Percentiles rank a stretch among this genome's conserved stretches.
Conservation (phyloP, 2,329 filamentous ascomycete species). For the Neonectria punicea region DNA sequence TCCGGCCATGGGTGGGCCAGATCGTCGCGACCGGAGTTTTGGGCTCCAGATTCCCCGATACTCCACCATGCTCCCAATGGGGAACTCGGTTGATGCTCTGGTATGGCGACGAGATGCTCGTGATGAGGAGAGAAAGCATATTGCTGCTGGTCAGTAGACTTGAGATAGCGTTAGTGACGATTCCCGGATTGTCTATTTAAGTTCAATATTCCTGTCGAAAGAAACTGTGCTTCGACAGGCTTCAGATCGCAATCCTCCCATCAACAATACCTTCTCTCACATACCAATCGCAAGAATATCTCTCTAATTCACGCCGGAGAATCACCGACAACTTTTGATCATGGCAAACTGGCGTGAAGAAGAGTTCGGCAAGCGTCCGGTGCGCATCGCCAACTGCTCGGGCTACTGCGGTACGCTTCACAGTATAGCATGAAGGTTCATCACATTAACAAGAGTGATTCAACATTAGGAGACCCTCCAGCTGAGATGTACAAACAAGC, state of each 20-base stretch:
- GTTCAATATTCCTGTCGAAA: neutral
- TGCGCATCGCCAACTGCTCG: conserved; percentile 26
- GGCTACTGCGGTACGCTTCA: conserved; percentile 20
- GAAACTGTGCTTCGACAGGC: too few relatives aligned
- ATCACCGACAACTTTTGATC: neutral
- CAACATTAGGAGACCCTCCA: conserved; percentile 19
- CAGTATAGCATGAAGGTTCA: neutral
- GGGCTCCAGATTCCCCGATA: neutral
- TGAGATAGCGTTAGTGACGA: neutral
- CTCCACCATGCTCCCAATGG: neutral
- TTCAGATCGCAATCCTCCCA: neutral
- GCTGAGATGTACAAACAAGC: conserved; percentile 45
- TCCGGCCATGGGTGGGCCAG: neutral
- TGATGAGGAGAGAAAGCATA: neutral
- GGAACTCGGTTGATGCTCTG: neutral
- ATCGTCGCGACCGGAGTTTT: neutral
- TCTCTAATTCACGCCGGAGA: neutral
- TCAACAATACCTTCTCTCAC: neutral
- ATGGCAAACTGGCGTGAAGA: conserved; percentile 13
- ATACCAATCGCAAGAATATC: neutral
- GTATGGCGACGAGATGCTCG: neutral
- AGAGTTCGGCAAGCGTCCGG: conserved; percentile 18
- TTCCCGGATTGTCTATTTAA: too few relatives aligned
- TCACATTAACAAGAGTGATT: neutral
- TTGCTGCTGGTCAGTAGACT: too few relatives aligned